Evolutionary conservation across 1,139 yeast species (phyloP), one percentile per base, ranked within the genome.

Genomic region (Zygosaccharomyces pseudobailii): DNA sequence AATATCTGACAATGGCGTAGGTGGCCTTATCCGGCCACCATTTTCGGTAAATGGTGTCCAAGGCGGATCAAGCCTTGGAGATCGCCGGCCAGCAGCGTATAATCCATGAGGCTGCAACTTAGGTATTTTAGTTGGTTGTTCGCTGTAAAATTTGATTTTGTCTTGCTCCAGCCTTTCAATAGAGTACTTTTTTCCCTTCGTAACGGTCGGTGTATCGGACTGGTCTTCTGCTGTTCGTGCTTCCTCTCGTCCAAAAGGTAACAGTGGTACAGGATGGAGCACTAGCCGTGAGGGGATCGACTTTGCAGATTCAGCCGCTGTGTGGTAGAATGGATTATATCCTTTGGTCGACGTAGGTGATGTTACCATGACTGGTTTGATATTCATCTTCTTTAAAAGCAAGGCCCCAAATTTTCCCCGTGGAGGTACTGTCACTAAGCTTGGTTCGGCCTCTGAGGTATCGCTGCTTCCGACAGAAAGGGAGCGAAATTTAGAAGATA

Each of bases 281-380:
- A 46, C 33, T n/a, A 43, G 42, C n/a, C 42, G 42, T 4, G 46
- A 45, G 9, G 45, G 17, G 7, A 40, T 43, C 6, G 38, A 30
- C 7, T 38, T 36, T 23, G 41, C 46, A 2, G 42, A 48, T 17
- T 37, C 39, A 2, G 30, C 33, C 2, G 49, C 36, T 1, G 46
- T 40, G 6, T 41, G 47, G 3, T 22, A 36, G 35, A 61, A 55
- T 5, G 65, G 63, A 41, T 60, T 62, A 2, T 40, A 41, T 40
- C 66, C 66, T 39, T 58, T 65, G 3, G 61, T 65, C 0, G 71
- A 66, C 5, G 65, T 59, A 19, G 74, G 72, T 30, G 69, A 65
- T 23, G 68, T 70, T 38, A 71, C 58, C 46, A 70, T 58, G 1
- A 72, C 63, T 0, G 78, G 75, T 46, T 63, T 63, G 28, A 73